These are phyloP conservation scores for Plenodomus tracheiphilus DNA, from an alignment of 2,329 filamentous ascomycete genomes.

Conservation along the genomic window DNA sequence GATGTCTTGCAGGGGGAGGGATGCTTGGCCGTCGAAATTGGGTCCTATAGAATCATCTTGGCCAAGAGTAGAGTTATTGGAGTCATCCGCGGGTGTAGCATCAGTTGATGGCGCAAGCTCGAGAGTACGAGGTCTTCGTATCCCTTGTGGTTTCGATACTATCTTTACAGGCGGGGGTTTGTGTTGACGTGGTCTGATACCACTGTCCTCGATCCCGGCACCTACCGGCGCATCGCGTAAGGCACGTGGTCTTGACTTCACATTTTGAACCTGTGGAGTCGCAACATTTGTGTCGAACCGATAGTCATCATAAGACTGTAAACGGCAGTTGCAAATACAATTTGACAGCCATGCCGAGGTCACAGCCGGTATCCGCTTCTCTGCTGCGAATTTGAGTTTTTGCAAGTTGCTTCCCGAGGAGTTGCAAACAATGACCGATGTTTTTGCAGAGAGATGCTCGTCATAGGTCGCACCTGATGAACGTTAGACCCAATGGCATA, in stretches of 20 bases:
- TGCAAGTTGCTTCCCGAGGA: slow-evolving; percentile 62
- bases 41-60: slow-evolving; percentile 14
- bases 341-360: slow-evolving; percentile 82
- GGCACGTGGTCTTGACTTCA: slow-evolving; percentile 14
- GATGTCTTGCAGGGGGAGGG: slow-evolving; percentile 34
- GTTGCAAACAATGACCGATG: slow-evolving; percentile 78
- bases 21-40: slow-evolving; percentile 26
- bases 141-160: slow-evolving; percentile 16
- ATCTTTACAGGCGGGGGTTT: slow-evolving; percentile 20
- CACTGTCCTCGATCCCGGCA: slow-evolving; percentile 27
- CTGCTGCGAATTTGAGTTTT: slow-evolving; percentile 76
- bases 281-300: slow-evolving; percentile 21
- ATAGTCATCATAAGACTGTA: slow-evolving; percentile 53
- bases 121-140: slow-evolving; percentile 24
- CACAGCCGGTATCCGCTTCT: slow-evolving; percentile 81
- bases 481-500: slow-evolving; percentile 15
- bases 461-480: slow-evolving; percentile 72
- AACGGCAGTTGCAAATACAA: slow-evolving; percentile 63
- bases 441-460: slow-evolving; percentile 71
- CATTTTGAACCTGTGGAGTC: slow-evolving; percentile 15
- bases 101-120: slow-evolving; percentile 28
- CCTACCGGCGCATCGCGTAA: slow-evolving; percentile 23
- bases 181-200: slow-evolving; percentile 21
- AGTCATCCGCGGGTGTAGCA: slow-evolving; percentile 18
- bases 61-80: slow-evolving; percentile 7